These are phyloP conservation scores for Carpinus viminea DNA, from an alignment of 306 rosid species.

Conservation along the genomic window DNA sequence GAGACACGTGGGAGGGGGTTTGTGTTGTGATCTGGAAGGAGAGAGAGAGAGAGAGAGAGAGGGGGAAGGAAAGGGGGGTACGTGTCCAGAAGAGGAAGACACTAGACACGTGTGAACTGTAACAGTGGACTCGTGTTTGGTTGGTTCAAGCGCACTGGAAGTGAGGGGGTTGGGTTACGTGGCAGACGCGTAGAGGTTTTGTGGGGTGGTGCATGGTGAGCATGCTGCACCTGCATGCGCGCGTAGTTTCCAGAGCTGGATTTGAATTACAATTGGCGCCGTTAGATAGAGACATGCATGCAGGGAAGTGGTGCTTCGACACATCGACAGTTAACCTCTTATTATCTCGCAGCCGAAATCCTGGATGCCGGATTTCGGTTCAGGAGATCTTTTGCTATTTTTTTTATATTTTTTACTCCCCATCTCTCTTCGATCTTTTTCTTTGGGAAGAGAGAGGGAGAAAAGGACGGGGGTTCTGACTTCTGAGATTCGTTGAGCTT, in stretches of 20 bases:
- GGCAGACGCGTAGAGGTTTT: background rate
- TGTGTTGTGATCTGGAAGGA: background rate
- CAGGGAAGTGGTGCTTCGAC: background rate
- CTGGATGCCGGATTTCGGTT: background rate
- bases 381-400: background rate
- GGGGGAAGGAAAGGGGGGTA: background rate
- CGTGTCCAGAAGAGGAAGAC: background rate
- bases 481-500: no score
- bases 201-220: background rate
- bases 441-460: background rate
- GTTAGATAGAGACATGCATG: background rate
- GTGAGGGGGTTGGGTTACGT: no score
- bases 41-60: no score
- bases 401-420: background rate
- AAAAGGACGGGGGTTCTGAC: no score
- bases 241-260: slow-evolving; percentile 21
- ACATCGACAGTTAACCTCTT: background rate
- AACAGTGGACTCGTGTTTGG: background rate
- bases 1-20: background rate
- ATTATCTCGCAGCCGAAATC: background rate
- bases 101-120: background rate
- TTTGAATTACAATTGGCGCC: background rate
- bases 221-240: slow-evolving; percentile 15
- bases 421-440: background rate
- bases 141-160: no score